Percentiles rank a stretch among this genome's conserved stretches.
phyloP scores from a whole-genome alignment of 768 basidiomycete genomes.

The Sistotremastrum suecicum region DNA sequence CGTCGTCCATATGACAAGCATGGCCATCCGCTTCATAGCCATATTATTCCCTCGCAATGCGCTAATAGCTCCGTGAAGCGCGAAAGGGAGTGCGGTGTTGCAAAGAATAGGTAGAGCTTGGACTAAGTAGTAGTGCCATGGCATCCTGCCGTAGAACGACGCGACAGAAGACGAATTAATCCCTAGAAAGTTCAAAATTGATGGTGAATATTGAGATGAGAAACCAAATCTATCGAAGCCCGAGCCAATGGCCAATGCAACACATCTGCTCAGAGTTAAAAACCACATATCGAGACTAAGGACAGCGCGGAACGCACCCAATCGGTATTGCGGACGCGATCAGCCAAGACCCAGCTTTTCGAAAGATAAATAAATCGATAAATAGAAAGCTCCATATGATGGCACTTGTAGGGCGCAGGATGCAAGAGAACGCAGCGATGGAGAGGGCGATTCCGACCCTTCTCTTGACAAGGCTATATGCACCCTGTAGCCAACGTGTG shows the following conservation, averaged over 20 bases:
- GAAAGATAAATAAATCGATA: conserved; percentile 25
- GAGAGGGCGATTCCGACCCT: conserved; percentile 17
- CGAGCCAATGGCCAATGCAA: no score
- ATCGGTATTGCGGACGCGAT: no score
- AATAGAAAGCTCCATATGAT: conserved; percentile 76
- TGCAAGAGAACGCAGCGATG: conserved; percentile 66
- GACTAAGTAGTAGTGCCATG: conserved; percentile 81
- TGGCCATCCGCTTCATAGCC: conserved; percentile 29
- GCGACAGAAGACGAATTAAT: conserved; percentile 80
- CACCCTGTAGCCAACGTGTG: neutral
- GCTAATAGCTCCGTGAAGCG: conserved; percentile 42
- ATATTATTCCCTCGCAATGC: conserved; percentile 9
- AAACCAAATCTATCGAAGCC: no score
- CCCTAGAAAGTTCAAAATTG: conserved; percentile 47
- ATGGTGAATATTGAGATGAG: no score
- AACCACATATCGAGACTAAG: no score
- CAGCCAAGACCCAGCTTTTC: neutral
- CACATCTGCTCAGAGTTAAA: no score
- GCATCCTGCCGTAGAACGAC: conserved; percentile 77
- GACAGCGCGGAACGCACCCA: no score
- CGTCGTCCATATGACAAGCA: conserved; percentile 45
- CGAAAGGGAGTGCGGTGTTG: conserved; percentile 59
- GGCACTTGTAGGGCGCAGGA: conserved; percentile 78
- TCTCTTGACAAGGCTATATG: neutral
- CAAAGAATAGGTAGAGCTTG: conserved; percentile 80